phyloP scores from a whole-genome alignment of 2,329 filamentous ascomycete genomes.

The Aspergillus brasiliensis region DNA sequence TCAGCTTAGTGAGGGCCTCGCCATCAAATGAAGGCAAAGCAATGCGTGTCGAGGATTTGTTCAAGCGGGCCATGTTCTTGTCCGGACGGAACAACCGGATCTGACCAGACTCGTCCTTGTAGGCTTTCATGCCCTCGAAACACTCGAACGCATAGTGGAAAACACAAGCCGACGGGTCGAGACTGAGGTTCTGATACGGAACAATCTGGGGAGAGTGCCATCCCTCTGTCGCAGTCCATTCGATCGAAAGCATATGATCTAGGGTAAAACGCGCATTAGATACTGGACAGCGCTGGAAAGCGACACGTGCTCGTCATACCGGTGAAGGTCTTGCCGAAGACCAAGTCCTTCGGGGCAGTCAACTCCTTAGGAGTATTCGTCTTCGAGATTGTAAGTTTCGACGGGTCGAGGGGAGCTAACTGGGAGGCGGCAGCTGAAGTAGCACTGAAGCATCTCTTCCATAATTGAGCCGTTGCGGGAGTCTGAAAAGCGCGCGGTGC shows the following conservation, averaged over 20 bases:
- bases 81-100: slow-evolving; percentile 90
- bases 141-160: slow-evolving; percentile 98
- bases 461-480: slow-evolving; percentile 39
- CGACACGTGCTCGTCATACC: slow-evolving; percentile 53
- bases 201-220: slow-evolving; percentile 83
- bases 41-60: slow-evolving; percentile 88
- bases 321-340: slow-evolving; percentile 91
- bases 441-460: slow-evolving; percentile 53
- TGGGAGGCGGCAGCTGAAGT: slow-evolving; percentile 34
- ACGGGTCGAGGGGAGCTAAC: slow-evolving; percentile 72
- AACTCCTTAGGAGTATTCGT: slow-evolving; percentile 75
- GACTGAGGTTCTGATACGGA: slow-evolving; percentile 94
- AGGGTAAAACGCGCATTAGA: slow-evolving; percentile 25
- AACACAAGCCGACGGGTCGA: slow-evolving; percentile 94
- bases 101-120: slow-evolving; percentile 78
- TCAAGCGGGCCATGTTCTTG: slow-evolving; percentile 94
- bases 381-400: slow-evolving; percentile 72
- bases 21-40: slow-evolving; percentile 84
- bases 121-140: slow-evolving; percentile 99
- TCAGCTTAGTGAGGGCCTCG: slow-evolving; percentile 74
- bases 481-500: slow-evolving; percentile 29
- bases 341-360: slow-evolving; percentile 73
- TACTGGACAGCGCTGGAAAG: background rate
- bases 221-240: slow-evolving; percentile 84
- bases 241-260: slow-evolving; percentile 97